Conservation (phyloP, 805 yeast genomes). For the Metschnikowia kunwiensis region DNA sequence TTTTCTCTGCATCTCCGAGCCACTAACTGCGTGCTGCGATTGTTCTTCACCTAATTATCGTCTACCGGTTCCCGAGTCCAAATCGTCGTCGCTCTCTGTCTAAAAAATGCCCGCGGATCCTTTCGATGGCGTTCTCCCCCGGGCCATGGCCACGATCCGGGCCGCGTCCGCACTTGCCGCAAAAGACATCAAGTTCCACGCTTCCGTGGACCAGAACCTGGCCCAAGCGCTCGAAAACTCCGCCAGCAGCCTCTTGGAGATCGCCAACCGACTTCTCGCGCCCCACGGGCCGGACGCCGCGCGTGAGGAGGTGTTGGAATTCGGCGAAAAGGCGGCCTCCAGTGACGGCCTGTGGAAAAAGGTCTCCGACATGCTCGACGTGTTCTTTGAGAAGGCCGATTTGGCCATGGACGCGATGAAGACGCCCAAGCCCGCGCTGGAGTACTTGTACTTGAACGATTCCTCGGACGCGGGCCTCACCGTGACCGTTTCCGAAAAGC, state of each 20-base stretch:
- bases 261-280: slow-evolving; percentile 46
- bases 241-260: slow-evolving; percentile 40
- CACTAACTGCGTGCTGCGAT: too few relatives aligned
- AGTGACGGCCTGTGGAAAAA: slow-evolving; percentile 54
- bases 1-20: too few relatives aligned
- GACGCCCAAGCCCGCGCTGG: slow-evolving; percentile 21
- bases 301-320: slow-evolving; percentile 18
- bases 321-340: slow-evolving; percentile 44
- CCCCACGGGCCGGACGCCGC: slow-evolving; percentile 27
- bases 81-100: too few relatives aligned
- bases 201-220: slow-evolving; percentile 54
- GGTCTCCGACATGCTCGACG: slow-evolving; percentile 62
- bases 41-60: too few relatives aligned
- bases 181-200: slow-evolving; percentile 76
- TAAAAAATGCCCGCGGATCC: slow-evolving; percentile 8
- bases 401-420: slow-evolving; percentile 52
- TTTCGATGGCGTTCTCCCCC: slow-evolving; percentile 7
- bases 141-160: slow-evolving; percentile 25
- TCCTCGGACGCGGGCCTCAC: slow-evolving; percentile 2
- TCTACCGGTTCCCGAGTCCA: too few relatives aligned
- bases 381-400: slow-evolving; percentile 73
- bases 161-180: slow-evolving; percentile 68
- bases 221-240: slow-evolving; percentile 36
- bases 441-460: slow-evolving; percentile 9
- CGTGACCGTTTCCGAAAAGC: slow-evolving; percentile 42